Percentiles rank a stretch among this genome's conserved stretches.
Conservation (phyloP, 2,329 filamentous ascomycete genomes). For the Zymoseptoria tritici region DNA sequence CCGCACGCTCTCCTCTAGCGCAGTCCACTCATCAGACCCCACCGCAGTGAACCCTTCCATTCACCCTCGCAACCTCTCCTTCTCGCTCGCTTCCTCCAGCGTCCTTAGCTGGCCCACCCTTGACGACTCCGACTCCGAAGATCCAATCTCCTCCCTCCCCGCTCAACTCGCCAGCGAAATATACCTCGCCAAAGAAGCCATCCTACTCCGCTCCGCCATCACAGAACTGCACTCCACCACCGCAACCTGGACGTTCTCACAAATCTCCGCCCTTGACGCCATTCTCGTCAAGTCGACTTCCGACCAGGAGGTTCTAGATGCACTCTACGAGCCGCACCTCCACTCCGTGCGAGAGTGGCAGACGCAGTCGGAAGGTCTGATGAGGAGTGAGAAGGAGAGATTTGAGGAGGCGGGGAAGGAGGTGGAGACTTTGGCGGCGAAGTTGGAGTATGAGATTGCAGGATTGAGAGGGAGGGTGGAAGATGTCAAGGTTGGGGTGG, state of each 20-base stretch:
- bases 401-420: constrained; percentile 68
- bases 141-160: constrained; percentile 10
- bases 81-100: constrained; percentile 68
- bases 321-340: constrained; percentile 61
- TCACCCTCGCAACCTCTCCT: constrained; percentile 62
- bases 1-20: constrained; percentile 41
- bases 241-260: constrained; percentile 54
- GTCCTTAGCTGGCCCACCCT: constrained; percentile 53
- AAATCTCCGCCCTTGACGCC: constrained; percentile 49
- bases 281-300: constrained; percentile 51
- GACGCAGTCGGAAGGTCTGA: constrained; percentile 58
- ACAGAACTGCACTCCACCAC: constrained; percentile 26
- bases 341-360: constrained; percentile 63
- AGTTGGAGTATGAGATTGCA: constrained; percentile 86
- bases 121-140: constrained; percentile 31
- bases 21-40: constrained; percentile 36
- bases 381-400: constrained; percentile 60
- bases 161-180: constrained; percentile 20
- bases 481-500: constrained; percentile 78
- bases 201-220: constrained; percentile 48
- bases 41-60: not conserved
- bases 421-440: constrained; percentile 71
- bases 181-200: constrained; percentile 47
- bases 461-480: constrained; percentile 71
- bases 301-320: constrained; percentile 59